phyloP scores from a whole-genome alignment of 495 filamentous ascomycete genomes.

The Penicillium paxilli region DNA sequence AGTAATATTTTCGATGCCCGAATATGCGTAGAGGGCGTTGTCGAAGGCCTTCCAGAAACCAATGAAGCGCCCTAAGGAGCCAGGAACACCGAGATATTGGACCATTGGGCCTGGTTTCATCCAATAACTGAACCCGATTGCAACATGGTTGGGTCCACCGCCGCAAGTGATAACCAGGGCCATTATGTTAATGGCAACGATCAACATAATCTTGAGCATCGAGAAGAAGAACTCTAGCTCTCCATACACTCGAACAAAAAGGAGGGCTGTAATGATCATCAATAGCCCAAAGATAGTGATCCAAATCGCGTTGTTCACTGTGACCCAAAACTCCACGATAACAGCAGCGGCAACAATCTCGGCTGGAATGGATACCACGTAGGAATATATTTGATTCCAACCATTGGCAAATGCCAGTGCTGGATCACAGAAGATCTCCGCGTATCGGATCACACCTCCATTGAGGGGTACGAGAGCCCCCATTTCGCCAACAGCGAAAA shows the following conservation, averaged over 20 bases:
- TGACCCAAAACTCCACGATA: slow-evolving; percentile 49
- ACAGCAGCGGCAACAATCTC: slow-evolving; percentile 48
- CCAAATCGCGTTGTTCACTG: slow-evolving; percentile 39
- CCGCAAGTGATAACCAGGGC: slow-evolving; percentile 33
- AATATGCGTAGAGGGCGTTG: slow-evolving; percentile 57
- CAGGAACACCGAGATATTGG: slow-evolving; percentile 18
- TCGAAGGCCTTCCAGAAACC: slow-evolving; percentile 57
- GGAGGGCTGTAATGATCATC: slow-evolving; percentile 44
- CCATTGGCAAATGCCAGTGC: slow-evolving; percentile 33
- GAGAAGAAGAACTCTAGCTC: slow-evolving; percentile 49
- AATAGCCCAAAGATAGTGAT: slow-evolving; percentile 46
- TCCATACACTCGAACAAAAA: slow-evolving; percentile 46
- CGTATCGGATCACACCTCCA: slow-evolving; percentile 29
- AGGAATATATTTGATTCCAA: slow-evolving; percentile 32
- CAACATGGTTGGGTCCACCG: slow-evolving; percentile 17
- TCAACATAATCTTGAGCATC: slow-evolving; percentile 44
- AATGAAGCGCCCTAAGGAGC: slow-evolving; percentile 27
- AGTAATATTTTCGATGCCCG: slow-evolving; percentile 52
- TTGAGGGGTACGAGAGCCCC: slow-evolving; percentile 30
- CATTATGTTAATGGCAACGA: slow-evolving; percentile 50
- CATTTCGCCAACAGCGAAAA: slow-evolving; percentile 29
- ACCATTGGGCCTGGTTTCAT: slow-evolving; percentile 21
- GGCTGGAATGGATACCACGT: slow-evolving; percentile 37
- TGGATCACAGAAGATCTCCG: slow-evolving; percentile 31
- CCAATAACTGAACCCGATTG: slow-evolving; percentile 26